These are phyloP conservation scores for Entomortierella lignicola DNA, from an alignment of 192 early-diverging fungal species.

Conservation along the genomic window DNA sequence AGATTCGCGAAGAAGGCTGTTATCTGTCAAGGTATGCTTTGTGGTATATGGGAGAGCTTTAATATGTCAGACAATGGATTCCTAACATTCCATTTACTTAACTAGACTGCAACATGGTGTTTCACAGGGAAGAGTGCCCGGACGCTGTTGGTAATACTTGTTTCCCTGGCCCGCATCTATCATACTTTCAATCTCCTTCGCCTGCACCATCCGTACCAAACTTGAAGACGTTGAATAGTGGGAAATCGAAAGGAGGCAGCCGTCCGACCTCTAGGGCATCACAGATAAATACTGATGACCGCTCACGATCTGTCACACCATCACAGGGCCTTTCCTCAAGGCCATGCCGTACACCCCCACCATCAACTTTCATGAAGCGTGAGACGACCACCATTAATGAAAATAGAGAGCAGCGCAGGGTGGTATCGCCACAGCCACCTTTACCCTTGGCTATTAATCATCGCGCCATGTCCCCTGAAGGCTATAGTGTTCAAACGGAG, in stretches of 20 bases:
- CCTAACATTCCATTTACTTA: background rate
- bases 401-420: constrained; percentile 5
- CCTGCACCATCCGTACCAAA: constrained; percentile 43
- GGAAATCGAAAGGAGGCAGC: constrained; percentile 15
- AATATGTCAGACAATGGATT: too few relatives aligned
- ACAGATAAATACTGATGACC: constrained; percentile 20
- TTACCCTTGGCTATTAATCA: background rate
- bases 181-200: constrained; percentile 22
- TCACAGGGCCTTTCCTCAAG: constrained; percentile 22
- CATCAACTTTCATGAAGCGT: constrained; percentile 14
- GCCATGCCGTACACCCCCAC: constrained; percentile 30
- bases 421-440: constrained; percentile 4
- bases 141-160: constrained; percentile 49
- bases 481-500: background rate
- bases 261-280: constrained; percentile 41
- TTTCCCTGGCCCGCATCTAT: constrained; percentile 46
- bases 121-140: constrained; percentile 41
- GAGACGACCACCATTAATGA: constrained; percentile 24
- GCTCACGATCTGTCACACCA: constrained; percentile 40
- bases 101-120: constrained; percentile 49
- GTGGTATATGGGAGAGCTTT: too few relatives aligned
- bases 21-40: constrained; percentile 64
- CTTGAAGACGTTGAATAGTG: constrained; percentile 24
- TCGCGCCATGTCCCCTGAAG: constrained; percentile 24
- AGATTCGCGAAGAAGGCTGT: constrained; percentile 59